A percentile compares a stretch with the other conserved stretches of the same genome.
These are phyloP conservation scores for Polygonum aviculare DNA, from an alignment of 148 eudicot species.

Conservation along the genomic window DNA sequence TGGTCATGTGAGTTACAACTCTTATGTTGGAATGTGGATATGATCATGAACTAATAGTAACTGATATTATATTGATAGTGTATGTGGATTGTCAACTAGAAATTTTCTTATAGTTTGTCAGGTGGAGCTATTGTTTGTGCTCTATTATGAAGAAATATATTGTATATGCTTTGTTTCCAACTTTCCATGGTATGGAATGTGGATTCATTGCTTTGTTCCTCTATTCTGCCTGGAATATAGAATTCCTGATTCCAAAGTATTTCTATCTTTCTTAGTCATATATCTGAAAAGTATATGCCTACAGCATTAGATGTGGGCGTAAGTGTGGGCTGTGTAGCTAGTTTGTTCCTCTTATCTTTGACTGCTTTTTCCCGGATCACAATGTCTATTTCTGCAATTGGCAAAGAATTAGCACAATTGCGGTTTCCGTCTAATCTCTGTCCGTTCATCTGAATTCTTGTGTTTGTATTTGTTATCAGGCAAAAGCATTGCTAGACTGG, in stretches of 20 bases:
- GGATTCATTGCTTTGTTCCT: neutral
- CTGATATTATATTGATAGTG: neutral
- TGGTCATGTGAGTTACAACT: slow-evolving; percentile 60
- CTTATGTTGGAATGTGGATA: neutral
- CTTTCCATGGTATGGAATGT: neutral
- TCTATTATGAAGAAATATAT: no score
- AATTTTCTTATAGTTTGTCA: no score
- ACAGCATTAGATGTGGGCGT: neutral
- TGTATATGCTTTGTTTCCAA: neutral
- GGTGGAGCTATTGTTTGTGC: no score
- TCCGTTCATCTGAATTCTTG: neutral
- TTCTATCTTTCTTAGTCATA: neutral
- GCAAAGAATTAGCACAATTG: neutral
- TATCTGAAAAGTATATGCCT: neutral
- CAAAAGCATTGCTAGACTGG: slow-evolving; percentile 91
- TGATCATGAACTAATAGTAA: neutral
- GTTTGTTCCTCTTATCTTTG: neutral
- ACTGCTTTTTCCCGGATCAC: neutral
- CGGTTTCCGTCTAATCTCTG: neutral
- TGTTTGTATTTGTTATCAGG: slow-evolving; percentile 26
- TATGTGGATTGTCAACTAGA: neutral
- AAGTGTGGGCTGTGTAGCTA: neutral
- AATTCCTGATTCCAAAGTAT: neutral
- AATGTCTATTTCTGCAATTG: neutral
- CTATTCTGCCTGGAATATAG: no score